phyloP scores from a whole-genome alignment of 192 early-diverging fungal species.

The Backusella sp. region DNA sequence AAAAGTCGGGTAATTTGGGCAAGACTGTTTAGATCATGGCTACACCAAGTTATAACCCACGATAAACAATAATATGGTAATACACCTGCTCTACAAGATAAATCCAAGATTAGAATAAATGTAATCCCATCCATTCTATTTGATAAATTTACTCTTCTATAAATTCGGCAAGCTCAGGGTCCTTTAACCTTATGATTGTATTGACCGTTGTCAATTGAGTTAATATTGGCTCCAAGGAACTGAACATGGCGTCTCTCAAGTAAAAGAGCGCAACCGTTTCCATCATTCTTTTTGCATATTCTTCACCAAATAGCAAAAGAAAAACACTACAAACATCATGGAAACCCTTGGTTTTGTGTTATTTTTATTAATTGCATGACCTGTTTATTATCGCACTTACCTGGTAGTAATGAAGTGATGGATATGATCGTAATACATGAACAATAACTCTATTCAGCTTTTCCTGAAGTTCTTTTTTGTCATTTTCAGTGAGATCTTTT shows the following conservation, averaged over 20 bases:
- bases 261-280: slow-evolving; percentile 50
- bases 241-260: slow-evolving; percentile 56
- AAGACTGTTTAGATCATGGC: slow-evolving; percentile 49
- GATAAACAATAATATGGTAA: slow-evolving; percentile 53
- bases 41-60: slow-evolving; percentile 65
- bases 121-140: background rate
- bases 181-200: slow-evolving; percentile 41
- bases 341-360: slow-evolving; percentile 40
- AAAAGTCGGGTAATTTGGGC: slow-evolving; percentile 44
- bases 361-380: background rate
- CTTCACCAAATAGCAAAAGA: slow-evolving; percentile 39
- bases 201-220: slow-evolving; percentile 42
- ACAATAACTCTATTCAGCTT: slow-evolving; percentile 49
- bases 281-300: slow-evolving; percentile 38
- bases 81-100: slow-evolving; percentile 34
- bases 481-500: slow-evolving; percentile 20
- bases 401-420: slow-evolving; percentile 53
- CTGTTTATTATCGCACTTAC: slow-evolving; percentile 13
- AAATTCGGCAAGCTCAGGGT: slow-evolving; percentile 41
- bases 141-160: slow-evolving; percentile 39
- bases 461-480: slow-evolving; percentile 43
- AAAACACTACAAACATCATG: slow-evolving; percentile 54
- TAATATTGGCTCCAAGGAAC: slow-evolving; percentile 48
- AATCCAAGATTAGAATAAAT: background rate
- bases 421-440: slow-evolving; percentile 46